These are phyloP conservation scores for Vitis hybrid DNA, from an alignment of 177 flowering plant genomes.

Conservation along the genomic window DNA sequence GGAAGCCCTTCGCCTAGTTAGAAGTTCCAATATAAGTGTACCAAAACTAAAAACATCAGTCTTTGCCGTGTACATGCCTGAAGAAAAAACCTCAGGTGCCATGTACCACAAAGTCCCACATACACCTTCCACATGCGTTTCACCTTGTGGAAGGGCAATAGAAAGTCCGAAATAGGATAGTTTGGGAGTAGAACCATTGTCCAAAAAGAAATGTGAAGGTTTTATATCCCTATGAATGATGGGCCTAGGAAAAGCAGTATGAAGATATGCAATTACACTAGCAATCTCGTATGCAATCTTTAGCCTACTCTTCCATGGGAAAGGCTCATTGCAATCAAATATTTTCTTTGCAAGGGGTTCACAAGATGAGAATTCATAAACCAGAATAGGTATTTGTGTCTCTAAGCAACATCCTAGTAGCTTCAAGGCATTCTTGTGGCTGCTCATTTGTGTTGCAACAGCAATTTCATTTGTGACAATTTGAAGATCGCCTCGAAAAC, in stretches of 20 bases:
- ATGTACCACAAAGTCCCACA: background rate
- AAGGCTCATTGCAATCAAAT: background rate
- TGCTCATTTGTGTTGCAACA: too few species aligned
- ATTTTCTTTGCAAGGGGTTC: too few species aligned
- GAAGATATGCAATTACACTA: too few species aligned
- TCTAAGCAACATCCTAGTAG: too few species aligned
- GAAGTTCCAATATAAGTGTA: constrained; percentile 4
- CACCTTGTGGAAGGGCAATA: constrained; percentile 4
- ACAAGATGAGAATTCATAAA: background rate
- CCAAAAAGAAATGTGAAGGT: background rate
- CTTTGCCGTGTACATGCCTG: background rate
- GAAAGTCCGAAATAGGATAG: constrained; percentile 1
- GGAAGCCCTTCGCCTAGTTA: constrained; percentile 4
- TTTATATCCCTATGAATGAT: too few species aligned
- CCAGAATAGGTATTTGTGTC: too few species aligned
- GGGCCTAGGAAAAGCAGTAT: too few species aligned
- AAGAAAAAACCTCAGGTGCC: background rate
- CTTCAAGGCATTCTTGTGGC: too few species aligned
- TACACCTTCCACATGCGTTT: background rate
- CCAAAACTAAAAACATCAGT: too few species aligned
- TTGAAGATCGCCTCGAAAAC: background rate
- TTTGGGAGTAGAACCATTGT: background rate
- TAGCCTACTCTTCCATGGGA: too few species aligned
- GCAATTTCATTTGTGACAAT: background rate
- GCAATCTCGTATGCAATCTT: constrained; percentile 14